Percentiles rank a stretch among this genome's conserved stretches.
These are phyloP conservation scores for Phytopythium montanum DNA, from an alignment of 352 stramenopile species.

Conservation along the genomic window DNA sequence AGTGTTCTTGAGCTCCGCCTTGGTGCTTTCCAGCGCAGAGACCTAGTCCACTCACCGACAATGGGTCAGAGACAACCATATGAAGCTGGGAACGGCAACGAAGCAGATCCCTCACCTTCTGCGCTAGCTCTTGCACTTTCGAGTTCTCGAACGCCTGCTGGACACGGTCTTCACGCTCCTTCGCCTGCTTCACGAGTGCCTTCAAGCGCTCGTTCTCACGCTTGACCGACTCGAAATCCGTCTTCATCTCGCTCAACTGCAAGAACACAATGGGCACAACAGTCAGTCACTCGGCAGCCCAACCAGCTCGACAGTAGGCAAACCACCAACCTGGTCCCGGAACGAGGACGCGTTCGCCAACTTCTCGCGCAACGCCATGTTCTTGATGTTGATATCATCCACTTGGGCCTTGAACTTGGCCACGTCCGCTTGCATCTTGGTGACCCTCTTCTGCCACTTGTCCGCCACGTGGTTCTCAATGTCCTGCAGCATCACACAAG, in stretches of 20 bases:
- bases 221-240: slow-evolving; percentile 37
- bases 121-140: slow-evolving; percentile 27
- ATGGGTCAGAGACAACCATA: not conserved
- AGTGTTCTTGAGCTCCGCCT: slow-evolving; percentile 27
- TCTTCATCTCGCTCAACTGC: slow-evolving; percentile 63
- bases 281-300: not conserved
- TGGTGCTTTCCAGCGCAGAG: slow-evolving; percentile 31
- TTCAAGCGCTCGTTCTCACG: slow-evolving; percentile 49
- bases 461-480: slow-evolving; percentile 62
- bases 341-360: slow-evolving; percentile 50
- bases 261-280: slow-evolving; percentile 3
- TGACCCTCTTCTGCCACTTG: slow-evolving; percentile 75
- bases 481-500: slow-evolving; percentile 22
- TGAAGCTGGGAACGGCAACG: not conserved
- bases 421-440: slow-evolving; percentile 62
- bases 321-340: slow-evolving; percentile 62
- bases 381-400: slow-evolving; percentile 79
- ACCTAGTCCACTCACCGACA: slow-evolving; percentile 14
- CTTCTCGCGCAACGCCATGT: slow-evolving; percentile 67
- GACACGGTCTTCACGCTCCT: slow-evolving; percentile 23
- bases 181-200: slow-evolving; percentile 38
- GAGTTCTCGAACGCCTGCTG: slow-evolving; percentile 27
- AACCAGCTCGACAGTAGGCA: not conserved
- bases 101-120: slow-evolving; percentile 25
- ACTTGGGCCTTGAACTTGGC: slow-evolving; percentile 64